These are phyloP conservation scores for Colletotrichum acutatum DNA, from an alignment of 2,329 filamentous ascomycete species.

Conservation along the genomic window DNA sequence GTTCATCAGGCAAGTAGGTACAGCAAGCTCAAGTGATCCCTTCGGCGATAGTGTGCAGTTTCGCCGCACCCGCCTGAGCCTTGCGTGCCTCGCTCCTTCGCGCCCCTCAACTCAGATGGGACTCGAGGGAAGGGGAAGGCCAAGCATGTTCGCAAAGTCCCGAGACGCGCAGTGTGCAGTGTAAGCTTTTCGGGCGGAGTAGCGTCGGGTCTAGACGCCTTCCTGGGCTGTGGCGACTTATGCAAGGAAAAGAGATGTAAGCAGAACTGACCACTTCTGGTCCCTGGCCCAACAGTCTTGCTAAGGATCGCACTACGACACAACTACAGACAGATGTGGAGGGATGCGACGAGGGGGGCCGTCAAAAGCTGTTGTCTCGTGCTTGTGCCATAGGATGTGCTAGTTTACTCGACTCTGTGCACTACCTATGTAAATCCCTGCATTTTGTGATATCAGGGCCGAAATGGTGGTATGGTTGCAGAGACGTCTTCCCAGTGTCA, in stretches of 20 bases:
- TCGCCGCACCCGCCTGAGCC: not conserved
- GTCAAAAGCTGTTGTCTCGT: not conserved
- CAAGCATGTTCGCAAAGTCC: not conserved
- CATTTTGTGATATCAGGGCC: not conserved
- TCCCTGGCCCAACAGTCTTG: not conserved
- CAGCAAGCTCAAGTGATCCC: not conserved
- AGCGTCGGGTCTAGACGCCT: slow-evolving; percentile 22
- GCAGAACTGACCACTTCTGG: slow-evolving; percentile 4
- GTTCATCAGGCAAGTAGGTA: not conserved
- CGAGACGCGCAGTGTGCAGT: slow-evolving; percentile 4
- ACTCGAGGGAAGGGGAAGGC: not conserved
- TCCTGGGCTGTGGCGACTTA: slow-evolving; percentile 22
- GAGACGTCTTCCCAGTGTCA: not conserved
- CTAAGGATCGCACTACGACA: not conserved
- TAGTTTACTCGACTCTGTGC: not conserved
- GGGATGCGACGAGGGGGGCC: not conserved
- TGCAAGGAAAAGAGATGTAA: slow-evolving; percentile 20
- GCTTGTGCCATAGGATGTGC: not conserved
- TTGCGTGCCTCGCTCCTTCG: not conserved
- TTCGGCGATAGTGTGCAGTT: not conserved
- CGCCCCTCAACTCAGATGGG: not conserved
- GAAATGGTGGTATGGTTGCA: not conserved
- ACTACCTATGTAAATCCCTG: not conserved
- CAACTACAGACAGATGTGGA: not conserved
- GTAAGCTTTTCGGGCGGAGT: slow-evolving; percentile 31